Base-by-base conservation (phyloP, 495 filamentous ascomycete species). In the Lasiosphaeria hispida region DNA sequence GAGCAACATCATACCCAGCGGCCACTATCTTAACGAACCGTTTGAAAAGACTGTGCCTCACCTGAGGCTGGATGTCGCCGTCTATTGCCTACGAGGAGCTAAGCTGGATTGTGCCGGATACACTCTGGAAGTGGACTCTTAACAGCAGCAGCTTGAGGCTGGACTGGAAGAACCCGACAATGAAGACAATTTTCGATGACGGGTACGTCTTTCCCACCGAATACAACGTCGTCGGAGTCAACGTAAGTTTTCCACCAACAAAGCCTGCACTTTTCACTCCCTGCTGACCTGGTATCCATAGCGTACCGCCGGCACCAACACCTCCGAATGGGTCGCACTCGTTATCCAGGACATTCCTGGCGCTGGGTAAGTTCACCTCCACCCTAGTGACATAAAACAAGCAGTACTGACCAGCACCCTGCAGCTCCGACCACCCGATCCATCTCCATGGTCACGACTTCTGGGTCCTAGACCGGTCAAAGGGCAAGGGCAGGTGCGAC, bases 91-190 rank as follows among this genome's bases (percentile, higher is more conserved):
- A 40, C 40, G 61, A 67, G 37, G 43, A 54, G 50, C 44, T 70
- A 8, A 57, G 55, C 42, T 63, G 61, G 18, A 59, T 10, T 4
- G 39, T 49, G 34, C 35, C 38, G 23, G 39, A 19, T n/a, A n/a
- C n/a, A n/a, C 62, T 61, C 61, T 66, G 73, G 53, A 63, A 63
- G 19, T 75, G 72, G 72, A 69, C 64, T 19, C 44, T 75, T 61
- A 75, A 75, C 58, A 58, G 49, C 10, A 65, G 50, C 52, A 59
- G 57, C 14, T 53, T 74, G 45, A 42, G 62, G 23, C 50, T 74
- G 18, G 63, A 74, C 60, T 72, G 68, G 70, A 54, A 57, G 33
- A 35, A 69, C 34, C 73, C 72, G 4, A 73, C 71, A 10, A 55
- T 68, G 11, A 39, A 60, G 11, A 47, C 57, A 14, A 53, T 73